Evolutionary conservation across 108 stramenopile genomes (phyloP).

Genomic region (Fistulifera pelliculosa): DNA sequence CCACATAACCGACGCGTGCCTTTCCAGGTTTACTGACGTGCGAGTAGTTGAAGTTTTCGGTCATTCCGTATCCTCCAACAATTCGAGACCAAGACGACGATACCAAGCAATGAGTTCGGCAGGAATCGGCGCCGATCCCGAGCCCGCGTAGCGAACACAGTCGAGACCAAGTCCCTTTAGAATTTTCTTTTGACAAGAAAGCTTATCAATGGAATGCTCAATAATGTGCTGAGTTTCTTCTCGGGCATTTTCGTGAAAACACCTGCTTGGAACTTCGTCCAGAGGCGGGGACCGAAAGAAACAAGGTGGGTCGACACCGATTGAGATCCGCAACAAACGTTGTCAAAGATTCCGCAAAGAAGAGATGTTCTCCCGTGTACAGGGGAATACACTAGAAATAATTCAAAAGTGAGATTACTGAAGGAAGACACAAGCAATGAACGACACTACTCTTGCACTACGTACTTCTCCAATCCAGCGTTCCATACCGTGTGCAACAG

Average conservation of each 20-base stretch:
- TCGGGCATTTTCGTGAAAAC: constrained; percentile 64
- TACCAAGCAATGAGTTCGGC: constrained; percentile 54
- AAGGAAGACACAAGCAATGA: neutral
- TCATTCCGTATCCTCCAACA: constrained; percentile 81
- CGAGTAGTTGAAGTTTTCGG: constrained; percentile 80
- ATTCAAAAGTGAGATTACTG: neutral
- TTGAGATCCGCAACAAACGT: constrained; percentile 70
- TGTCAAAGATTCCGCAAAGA: constrained; percentile 50
- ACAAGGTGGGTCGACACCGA: constrained; percentile 57
- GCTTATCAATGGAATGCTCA: constrained; percentile 54
- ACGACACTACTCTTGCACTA: neutral
- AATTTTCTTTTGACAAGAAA: constrained; percentile 53
- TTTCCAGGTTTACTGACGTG: constrained; percentile 40
- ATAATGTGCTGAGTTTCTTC: constrained; percentile 39
- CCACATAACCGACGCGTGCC: constrained; percentile 56
- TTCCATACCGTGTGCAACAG: constrained; percentile 77
- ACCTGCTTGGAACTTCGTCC: constrained; percentile 76
- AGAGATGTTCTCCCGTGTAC: constrained; percentile 40
- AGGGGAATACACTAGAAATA: constrained; percentile 32
- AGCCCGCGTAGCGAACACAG: constrained; percentile 53
- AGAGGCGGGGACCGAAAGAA: constrained; percentile 67
- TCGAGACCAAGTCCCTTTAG: constrained; percentile 66
- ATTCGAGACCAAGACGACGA: constrained; percentile 50
- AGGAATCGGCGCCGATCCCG: constrained; percentile 67
- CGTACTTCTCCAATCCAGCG: constrained; percentile 57